Evolutionary conservation across 352 stramenopile species (phyloP).

Genomic region (Elongisporangium undulatum): DNA sequence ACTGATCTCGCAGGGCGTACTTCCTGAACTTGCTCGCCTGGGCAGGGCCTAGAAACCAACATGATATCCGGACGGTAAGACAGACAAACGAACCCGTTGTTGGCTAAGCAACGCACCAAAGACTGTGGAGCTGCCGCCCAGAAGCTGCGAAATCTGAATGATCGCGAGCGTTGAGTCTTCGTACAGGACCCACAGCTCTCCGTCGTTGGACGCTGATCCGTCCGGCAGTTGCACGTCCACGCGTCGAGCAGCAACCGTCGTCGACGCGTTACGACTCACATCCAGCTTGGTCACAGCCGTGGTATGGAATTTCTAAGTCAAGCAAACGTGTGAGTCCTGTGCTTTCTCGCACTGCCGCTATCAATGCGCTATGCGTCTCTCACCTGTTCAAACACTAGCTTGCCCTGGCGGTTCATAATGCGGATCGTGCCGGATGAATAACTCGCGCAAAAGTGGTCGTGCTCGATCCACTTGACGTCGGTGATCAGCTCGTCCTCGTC

Average conservation of each 20-base stretch:
- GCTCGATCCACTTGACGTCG: slow-evolving; percentile 67
- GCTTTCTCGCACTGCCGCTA: background rate
- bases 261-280: slow-evolving; percentile 34
- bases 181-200: slow-evolving; percentile 78
- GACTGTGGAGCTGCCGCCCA: slow-evolving; percentile 38
- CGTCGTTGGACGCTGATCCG: slow-evolving; percentile 20
- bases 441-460: slow-evolving; percentile 43
- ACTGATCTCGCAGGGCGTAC: slow-evolving; percentile 68
- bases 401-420: slow-evolving; percentile 45
- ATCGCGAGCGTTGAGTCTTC: slow-evolving; percentile 74
- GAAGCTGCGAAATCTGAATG: slow-evolving; percentile 60
- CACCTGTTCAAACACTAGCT: slow-evolving; percentile 57
- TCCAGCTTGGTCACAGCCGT: slow-evolving; percentile 40
- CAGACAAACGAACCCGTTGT: background rate
- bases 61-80: background rate
- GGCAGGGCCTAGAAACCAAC: slow-evolving; percentile 26
- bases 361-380: background rate
- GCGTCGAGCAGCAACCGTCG: slow-evolving; percentile 20
- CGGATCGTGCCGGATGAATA: slow-evolving; percentile 61
- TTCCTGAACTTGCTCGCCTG: slow-evolving; percentile 81
- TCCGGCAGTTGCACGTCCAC: slow-evolving; percentile 20
- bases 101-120: slow-evolving; percentile 28
- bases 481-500: slow-evolving; percentile 42
- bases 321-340: background rate
- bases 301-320: slow-evolving; percentile 40